These are phyloP conservation scores for Sugiyamaella paludigena DNA, from an alignment of 1,139 yeast species.

Conservation along the genomic window DNA sequence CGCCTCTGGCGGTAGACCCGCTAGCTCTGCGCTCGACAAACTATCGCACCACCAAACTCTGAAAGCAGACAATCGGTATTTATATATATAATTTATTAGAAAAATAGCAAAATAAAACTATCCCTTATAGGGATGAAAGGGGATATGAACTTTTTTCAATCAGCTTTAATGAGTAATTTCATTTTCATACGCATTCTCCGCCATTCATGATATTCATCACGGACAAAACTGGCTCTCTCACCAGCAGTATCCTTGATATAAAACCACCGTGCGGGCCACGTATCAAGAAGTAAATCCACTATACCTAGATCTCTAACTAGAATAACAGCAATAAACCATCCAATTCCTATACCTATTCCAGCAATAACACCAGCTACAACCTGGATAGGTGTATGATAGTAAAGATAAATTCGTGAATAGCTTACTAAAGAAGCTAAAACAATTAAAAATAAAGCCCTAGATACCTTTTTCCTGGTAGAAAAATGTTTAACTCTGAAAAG, in stretches of 20 bases:
- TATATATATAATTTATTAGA: too few species aligned
- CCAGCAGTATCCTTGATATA: constrained; percentile 41
- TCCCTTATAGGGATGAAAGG: constrained; percentile 10
- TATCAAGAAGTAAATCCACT: constrained; percentile 35
- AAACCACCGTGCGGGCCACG: constrained; percentile 36
- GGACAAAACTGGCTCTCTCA: constrained; percentile 34
- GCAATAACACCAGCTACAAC: constrained; percentile 68
- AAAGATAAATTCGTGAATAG: constrained; percentile 71
- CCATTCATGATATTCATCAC: constrained; percentile 37
- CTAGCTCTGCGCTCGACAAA: too few species aligned
- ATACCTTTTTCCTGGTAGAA: constrained; percentile 30
- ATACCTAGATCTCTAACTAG: constrained; percentile 41
- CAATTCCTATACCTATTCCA: constrained; percentile 59
- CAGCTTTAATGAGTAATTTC: constrained; percentile 32
- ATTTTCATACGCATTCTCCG: constrained; percentile 32
- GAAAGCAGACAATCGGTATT: neutral
- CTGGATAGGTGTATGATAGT: constrained; percentile 73
- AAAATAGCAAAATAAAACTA: constrained; percentile 5
- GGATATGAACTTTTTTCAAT: constrained; percentile 16
- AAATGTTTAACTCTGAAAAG: constrained; percentile 43
- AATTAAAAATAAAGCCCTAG: constrained; percentile 28
- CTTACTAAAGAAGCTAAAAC: constrained; percentile 52
- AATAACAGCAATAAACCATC: constrained; percentile 55
- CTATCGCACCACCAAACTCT: too few species aligned
- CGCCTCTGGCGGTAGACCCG: too few species aligned